Evolutionary conservation across 208 protist genomes (phyloP).

Genomic region (Acanthamoeba polyphaga): DNA sequence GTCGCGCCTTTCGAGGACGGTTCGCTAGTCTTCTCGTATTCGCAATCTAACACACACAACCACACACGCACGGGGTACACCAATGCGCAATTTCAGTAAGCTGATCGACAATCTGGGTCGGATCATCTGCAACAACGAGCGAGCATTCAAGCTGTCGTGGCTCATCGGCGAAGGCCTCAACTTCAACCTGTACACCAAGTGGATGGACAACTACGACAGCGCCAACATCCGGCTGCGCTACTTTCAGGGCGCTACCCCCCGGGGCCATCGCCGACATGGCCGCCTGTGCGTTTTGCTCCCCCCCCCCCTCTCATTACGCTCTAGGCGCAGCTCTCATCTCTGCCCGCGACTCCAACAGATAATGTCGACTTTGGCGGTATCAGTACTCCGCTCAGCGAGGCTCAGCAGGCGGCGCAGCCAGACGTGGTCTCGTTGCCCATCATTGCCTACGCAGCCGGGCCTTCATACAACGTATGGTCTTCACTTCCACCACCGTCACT

Average conservation of each 20-base stretch:
- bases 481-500: neutral
- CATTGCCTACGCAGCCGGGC: neutral
- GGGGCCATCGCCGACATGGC: neutral
- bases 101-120: neutral
- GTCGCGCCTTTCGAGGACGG: neutral
- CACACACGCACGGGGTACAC: neutral
- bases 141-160: conserved; percentile 31
- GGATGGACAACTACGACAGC: conserved; percentile 12
- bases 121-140: neutral
- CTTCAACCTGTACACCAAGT: conserved; percentile 25
- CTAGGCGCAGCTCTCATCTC: neutral
- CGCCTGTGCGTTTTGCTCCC: neutral
- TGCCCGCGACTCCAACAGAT: neutral
- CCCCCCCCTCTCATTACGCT: neutral
- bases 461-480: neutral
- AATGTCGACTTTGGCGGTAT: conserved; percentile 30
- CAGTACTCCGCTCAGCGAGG: neutral
- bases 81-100: neutral
- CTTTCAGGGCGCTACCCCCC: conserved; percentile 3
- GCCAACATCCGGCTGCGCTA: neutral
- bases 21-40: neutral
- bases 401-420: neutral
- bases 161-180: conserved; percentile 51
- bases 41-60: neutral
- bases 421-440: neutral